A percentile compares a stretch with the other conserved stretches of the same genome.
phyloP scores from a whole-genome alignment of 2,329 filamentous ascomycete genomes.

The Shiraia bambusicola region DNA sequence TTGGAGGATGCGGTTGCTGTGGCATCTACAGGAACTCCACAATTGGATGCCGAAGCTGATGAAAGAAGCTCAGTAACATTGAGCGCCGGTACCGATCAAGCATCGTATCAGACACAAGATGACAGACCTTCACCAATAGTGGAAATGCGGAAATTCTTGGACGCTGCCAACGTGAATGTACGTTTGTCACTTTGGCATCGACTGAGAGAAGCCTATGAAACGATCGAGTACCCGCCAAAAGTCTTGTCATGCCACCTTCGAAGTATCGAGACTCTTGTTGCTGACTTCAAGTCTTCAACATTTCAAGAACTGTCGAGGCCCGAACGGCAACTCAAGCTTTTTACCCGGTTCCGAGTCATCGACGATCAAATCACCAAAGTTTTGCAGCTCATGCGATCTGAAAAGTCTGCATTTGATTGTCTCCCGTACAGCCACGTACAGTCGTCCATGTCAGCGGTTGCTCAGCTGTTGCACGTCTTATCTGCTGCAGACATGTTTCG shows the following conservation, averaged over 20 bases:
- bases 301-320: conserved; percentile 59
- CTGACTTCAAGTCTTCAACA: conserved; percentile 64
- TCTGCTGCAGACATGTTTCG: conserved; percentile 81
- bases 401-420: conserved; percentile 74
- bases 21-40: conserved; percentile 3
- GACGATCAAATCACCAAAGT: conserved; percentile 75
- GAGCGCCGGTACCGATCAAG: conserved; percentile 4
- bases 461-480: conserved; percentile 70
- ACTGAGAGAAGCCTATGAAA: conserved; percentile 83
- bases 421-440: conserved; percentile 77
- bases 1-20: conserved; percentile 61
- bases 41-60: conserved; percentile 5
- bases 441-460: conserved; percentile 70
- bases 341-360: conserved; percentile 76
- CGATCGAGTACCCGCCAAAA: conserved; percentile 83
- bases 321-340: conserved; percentile 67
- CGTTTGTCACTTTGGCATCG: conserved; percentile 87
- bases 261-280: conserved; percentile 79
- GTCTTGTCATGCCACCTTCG: conserved; percentile 84
- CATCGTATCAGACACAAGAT: conserved; percentile 3
- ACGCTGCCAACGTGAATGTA: conserved; percentile 77
- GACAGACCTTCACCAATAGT: conserved; percentile 49
- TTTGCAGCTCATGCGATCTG: conserved; percentile 65
- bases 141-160: conserved; percentile 83
- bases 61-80: conserved; percentile 15